A percentile compares a stretch with the other conserved stretches of the same genome.
phyloP scores from a whole-genome alignment of 345 rosid species.

The Pistacia vera region DNA sequence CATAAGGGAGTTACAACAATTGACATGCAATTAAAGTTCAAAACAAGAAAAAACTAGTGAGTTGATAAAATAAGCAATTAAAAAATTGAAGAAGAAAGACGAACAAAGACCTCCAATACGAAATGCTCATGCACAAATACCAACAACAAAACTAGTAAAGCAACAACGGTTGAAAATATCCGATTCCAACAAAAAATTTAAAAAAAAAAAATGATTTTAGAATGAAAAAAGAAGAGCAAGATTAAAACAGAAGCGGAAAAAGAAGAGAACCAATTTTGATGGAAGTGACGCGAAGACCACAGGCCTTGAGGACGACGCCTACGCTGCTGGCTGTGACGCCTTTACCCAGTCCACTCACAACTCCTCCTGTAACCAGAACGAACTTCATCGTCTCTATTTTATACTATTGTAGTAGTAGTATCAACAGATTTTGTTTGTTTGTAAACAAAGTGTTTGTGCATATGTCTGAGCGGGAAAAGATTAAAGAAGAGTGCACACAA shows the following conservation, averaged over 20 bases:
- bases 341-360: constrained; percentile 96
- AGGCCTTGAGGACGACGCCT: constrained; percentile 94
- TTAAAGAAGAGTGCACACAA: neutral
- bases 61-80: neutral
- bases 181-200: neutral
- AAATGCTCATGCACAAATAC: neutral
- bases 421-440: too few species aligned
- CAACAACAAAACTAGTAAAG: neutral
- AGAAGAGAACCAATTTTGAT: constrained; percentile 77
- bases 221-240: neutral
- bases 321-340: constrained; percentile 98
- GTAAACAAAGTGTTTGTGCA: constrained; percentile 34
- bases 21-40: neutral
- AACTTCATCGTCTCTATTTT: constrained; percentile 63
- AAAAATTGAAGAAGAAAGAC: constrained; percentile 2
- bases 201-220: neutral
- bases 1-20: constrained; percentile 5
- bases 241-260: neutral
- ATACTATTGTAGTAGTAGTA: too few species aligned
- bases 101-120: neutral
- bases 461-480: constrained; percentile 47
- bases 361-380: constrained; percentile 94
- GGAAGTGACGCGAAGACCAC: constrained; percentile 96
- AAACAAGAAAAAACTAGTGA: neutral
- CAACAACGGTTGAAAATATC: neutral